These are phyloP conservation scores for Boletus rubroflammeus DNA, from an alignment of 768 basidiomycete species.

Conservation along the genomic window DNA sequence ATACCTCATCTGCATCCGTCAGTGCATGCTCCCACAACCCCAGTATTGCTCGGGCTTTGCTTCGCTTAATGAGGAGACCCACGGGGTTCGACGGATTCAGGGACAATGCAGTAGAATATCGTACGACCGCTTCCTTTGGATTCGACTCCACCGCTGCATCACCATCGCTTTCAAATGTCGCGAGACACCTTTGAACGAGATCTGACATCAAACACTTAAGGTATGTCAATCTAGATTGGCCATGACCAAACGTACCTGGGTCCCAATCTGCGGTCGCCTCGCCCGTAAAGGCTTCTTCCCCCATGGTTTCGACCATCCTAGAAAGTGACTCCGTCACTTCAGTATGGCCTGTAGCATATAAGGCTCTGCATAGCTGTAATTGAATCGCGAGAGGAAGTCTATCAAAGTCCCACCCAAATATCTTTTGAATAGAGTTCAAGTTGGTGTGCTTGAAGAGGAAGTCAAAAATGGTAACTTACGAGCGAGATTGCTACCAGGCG, in stretches of 20 bases:
- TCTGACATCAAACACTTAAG: not conserved
- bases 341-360: not conserved
- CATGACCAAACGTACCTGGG: not conserved
- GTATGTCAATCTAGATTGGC: not conserved
- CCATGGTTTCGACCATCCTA: not conserved
- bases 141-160: not conserved
- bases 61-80: not conserved
- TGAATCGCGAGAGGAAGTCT: not conserved
- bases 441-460: not conserved
- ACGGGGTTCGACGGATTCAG: not conserved
- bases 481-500: not conserved
- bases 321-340: not conserved
- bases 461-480: not conserved
- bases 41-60: not conserved
- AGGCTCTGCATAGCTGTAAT: not conserved
- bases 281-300: not conserved
- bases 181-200: not conserved
- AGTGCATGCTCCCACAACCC: not conserved
- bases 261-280: not conserved
- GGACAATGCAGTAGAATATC: constrained; percentile 7
- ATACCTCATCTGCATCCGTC: constrained; percentile 3
- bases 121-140: not conserved
- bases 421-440: not conserved
- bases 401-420: constrained; percentile 9
- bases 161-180: not conserved